These are phyloP conservation scores for Colletotrichum tofieldiae DNA, from an alignment of 2,329 filamentous ascomycete species.

Conservation along the genomic window DNA sequence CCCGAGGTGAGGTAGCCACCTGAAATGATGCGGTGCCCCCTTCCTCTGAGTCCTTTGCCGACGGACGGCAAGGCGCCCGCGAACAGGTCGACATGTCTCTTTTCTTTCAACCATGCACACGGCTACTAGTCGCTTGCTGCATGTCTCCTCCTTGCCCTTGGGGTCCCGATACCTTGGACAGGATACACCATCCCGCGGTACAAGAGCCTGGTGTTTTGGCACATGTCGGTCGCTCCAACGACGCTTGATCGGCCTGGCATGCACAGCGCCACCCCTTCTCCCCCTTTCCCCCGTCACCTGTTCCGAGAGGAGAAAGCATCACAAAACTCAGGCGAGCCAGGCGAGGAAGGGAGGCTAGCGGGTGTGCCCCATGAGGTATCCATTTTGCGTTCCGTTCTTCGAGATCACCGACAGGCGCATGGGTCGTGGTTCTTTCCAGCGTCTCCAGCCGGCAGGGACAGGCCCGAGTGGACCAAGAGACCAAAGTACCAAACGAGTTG, in stretches of 20 bases:
- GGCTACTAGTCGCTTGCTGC: slow-evolving; percentile 26
- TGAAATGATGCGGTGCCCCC: slow-evolving; percentile 17
- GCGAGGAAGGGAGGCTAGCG: slow-evolving; percentile 27
- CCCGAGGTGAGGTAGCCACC: slow-evolving; percentile 14
- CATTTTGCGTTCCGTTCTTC: slow-evolving; percentile 41
- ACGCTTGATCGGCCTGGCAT: slow-evolving; percentile 29
- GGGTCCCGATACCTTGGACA: slow-evolving; percentile 8
- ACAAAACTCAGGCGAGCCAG: slow-evolving; percentile 19
- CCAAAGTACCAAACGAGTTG: slow-evolving; percentile 36
- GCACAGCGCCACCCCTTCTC: slow-evolving; percentile 28
- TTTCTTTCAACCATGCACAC: slow-evolving; percentile 25
- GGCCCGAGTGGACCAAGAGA: slow-evolving; percentile 35
- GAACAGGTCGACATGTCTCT: slow-evolving; percentile 15
- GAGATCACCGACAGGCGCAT: slow-evolving; percentile 42
- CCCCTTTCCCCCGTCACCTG: slow-evolving; percentile 9
- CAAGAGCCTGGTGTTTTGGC: slow-evolving; percentile 31
- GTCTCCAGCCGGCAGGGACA: slow-evolving; percentile 39
- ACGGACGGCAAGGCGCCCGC: slow-evolving; percentile 15
- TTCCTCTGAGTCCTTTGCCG: slow-evolving; percentile 5
- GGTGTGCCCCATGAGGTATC: slow-evolving; percentile 37
- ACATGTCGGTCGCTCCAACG: slow-evolving; percentile 27
- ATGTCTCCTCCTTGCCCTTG: slow-evolving; percentile 17
- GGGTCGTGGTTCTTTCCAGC: slow-evolving; percentile 32
- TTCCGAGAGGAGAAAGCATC: slow-evolving; percentile 19
- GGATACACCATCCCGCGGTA: background rate